Percentiles rank a stretch among this genome's conserved stretches.
phyloP scores from a whole-genome alignment of 805 yeast species.

The Metschnikowia arizonensis region DNA sequence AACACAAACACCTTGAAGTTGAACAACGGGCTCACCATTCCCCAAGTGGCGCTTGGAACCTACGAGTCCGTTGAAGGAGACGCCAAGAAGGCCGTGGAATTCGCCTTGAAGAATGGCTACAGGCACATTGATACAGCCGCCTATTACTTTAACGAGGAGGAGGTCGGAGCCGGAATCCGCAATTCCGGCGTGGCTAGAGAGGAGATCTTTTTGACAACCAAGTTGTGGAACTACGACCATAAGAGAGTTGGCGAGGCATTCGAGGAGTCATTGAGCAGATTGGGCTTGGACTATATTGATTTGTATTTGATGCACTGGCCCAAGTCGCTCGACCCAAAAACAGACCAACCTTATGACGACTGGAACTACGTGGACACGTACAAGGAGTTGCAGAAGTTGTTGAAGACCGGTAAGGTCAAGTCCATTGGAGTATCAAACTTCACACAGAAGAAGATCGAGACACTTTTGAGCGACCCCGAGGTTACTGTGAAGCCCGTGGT shows the following conservation, averaged over 20 bases:
- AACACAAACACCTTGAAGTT: slow-evolving; percentile 32
- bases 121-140: slow-evolving; percentile 78
- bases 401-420: slow-evolving; percentile 19
- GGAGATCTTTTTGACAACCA: slow-evolving; percentile 19
- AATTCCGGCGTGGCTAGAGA: slow-evolving; percentile 16
- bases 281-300: slow-evolving; percentile 19
- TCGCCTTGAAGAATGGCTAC: slow-evolving; percentile 65
- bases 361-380: slow-evolving; percentile 31
- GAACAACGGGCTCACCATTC: slow-evolving; percentile 62
- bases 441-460: slow-evolving; percentile 13
- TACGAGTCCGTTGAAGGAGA: slow-evolving; percentile 57
- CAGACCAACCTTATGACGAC: slow-evolving; percentile 11
- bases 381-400: slow-evolving; percentile 29
- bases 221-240: slow-evolving; percentile 17
- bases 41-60: slow-evolving; percentile 71
- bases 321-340: slow-evolving; percentile 12
- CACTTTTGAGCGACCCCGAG: slow-evolving; percentile 16
- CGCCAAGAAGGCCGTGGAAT: slow-evolving; percentile 52
- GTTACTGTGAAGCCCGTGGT: slow-evolving; percentile 19
- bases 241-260: slow-evolving; percentile 11
- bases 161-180: slow-evolving; percentile 60
- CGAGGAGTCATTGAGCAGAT: slow-evolving; percentile 15
- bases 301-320: slow-evolving; percentile 22
- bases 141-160: slow-evolving; percentile 62
- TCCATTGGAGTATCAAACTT: slow-evolving; percentile 20